A percentile compares a stretch with the other conserved stretches of the same genome.
These are phyloP conservation scores for Paramecium biaurelia DNA, from an alignment of 73 alveolate species.

Conservation along the genomic window DNA sequence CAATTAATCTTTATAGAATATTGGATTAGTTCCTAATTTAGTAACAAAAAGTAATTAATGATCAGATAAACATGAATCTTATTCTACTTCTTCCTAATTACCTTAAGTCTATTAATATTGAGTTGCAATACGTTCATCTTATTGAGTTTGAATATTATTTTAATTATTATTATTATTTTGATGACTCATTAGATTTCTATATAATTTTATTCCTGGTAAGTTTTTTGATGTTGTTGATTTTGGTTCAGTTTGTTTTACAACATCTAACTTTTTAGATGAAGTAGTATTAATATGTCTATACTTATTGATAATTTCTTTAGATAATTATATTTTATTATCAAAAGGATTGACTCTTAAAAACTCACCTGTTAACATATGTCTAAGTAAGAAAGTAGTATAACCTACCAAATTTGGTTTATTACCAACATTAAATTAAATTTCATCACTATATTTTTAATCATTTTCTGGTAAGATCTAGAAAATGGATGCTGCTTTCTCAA, in stretches of 20 bases:
- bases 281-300: not conserved
- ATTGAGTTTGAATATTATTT: not conserved
- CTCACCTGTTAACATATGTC: constrained; percentile 31
- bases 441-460: not conserved
- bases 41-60: not conserved
- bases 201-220: not conserved
- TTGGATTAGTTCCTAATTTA: constrained; percentile 38
- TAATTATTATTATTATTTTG: not conserved
- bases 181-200: not conserved
- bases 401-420: constrained; percentile 39
- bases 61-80: not conserved
- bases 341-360: constrained; percentile 7
- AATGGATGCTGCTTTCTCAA: not conserved
- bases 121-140: constrained; percentile 17
- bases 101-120: not conserved
- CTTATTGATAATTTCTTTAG: not conserved
- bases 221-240: not conserved
- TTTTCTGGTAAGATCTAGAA: constrained; percentile 29
- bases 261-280: not conserved
- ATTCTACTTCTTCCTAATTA: not conserved
- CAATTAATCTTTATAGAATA: not conserved
- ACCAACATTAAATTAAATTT: not conserved
- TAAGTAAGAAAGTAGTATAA: not conserved
- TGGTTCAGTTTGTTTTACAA: not conserved
- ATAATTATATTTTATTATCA: not conserved